Percentiles rank a stretch among this genome's conserved stretches.
Conservation (phyloP, 768 basidiomycete genomes). For the Boletus speciosus region DNA sequence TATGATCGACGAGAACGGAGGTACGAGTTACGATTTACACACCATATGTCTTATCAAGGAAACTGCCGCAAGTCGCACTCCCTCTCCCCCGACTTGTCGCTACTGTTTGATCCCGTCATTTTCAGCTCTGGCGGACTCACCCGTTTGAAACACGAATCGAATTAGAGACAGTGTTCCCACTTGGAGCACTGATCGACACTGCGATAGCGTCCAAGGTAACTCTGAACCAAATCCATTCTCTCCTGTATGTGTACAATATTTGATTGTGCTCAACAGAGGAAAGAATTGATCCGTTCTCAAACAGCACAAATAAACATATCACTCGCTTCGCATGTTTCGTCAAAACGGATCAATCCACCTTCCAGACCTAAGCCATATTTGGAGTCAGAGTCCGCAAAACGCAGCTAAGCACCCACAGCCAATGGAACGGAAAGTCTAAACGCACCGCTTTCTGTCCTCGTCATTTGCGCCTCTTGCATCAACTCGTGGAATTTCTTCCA, state of each 20-base stretch:
- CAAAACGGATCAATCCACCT: neutral
- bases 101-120: neutral
- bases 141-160: too few species aligned
- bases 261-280: too few species aligned
- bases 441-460: neutral
- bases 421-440: neutral
- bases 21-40: neutral
- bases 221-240: too few species aligned
- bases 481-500: neutral
- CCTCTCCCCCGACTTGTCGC: neutral
- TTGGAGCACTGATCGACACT: too few species aligned
- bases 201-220: too few species aligned
- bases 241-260: too few species aligned
- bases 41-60: constrained; percentile 1
- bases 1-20: constrained; percentile 2
- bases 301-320: too few species aligned
- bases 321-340: neutral
- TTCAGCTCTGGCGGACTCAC: neutral
- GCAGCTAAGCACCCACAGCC: neutral
- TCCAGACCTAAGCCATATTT: neutral
- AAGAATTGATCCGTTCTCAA: too few species aligned
- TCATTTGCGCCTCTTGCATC: neutral
- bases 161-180: too few species aligned
- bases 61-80: neutral
- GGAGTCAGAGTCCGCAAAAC: neutral